These are phyloP conservation scores for Gastrolobium villosum DNA, from an alignment of 306 rosid genomes.

Conservation along the genomic window DNA sequence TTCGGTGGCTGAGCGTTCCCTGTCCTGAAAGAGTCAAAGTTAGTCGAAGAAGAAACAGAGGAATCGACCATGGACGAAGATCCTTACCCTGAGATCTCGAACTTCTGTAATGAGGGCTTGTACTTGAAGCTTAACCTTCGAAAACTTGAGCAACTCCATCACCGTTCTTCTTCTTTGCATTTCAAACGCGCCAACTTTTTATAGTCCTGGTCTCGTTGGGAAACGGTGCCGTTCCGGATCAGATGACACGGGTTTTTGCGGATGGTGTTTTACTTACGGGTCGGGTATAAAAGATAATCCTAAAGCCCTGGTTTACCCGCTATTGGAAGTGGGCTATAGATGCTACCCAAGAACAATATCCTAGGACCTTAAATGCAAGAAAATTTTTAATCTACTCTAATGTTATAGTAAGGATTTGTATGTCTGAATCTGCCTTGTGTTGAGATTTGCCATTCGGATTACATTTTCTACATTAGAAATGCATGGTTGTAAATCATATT, in stretches of 20 bases:
- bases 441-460: too few species aligned
- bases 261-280: too few species aligned
- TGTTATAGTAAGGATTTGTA: too few species aligned
- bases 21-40: slow-evolving; percentile 63
- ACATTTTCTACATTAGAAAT: too few species aligned
- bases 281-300: too few species aligned
- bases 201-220: background rate
- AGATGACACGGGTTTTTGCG: background rate
- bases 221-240: slow-evolving; percentile 36
- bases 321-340: too few species aligned
- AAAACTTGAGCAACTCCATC: slow-evolving; percentile 78
- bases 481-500: too few species aligned
- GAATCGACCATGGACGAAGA: slow-evolving; percentile 25
- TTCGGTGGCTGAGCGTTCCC: slow-evolving; percentile 71
- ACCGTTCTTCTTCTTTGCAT: background rate
- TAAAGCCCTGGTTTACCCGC: too few species aligned
- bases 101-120: slow-evolving; percentile 71
- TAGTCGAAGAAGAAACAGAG: slow-evolving; percentile 33
- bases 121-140: slow-evolving; percentile 82
- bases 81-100: slow-evolving; percentile 74
- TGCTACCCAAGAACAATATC: too few species aligned
- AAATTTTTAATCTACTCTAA: too few species aligned
- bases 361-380: too few species aligned
- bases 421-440: too few species aligned
- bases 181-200: slow-evolving; percentile 8